Evolutionary conservation across 257 asterid species (phyloP), one percentile per base, ranked within the genome.

Genomic region (Solanum verrucosum): DNA sequence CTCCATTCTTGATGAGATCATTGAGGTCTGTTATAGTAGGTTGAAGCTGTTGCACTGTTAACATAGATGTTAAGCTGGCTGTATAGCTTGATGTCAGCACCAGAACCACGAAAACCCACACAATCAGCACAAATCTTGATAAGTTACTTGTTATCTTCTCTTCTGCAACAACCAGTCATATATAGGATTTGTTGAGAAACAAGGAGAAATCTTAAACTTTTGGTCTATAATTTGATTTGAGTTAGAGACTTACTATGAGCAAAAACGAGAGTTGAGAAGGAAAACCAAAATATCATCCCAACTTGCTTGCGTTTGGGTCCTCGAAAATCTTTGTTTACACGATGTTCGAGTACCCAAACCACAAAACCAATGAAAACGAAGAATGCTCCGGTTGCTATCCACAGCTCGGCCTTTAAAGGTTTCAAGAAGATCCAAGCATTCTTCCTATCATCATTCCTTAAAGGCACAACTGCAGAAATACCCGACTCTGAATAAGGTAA

Each of bases 331-430:
- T 83, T 56, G 87, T 93, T 93, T 40, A 86, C 65, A 74, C 88
- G 88, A 56, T 90, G 94, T 85, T 93, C 95, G 6, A 93, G 93
- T 73, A 90, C 87, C 95, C 94, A 93, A 35, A 93, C 70, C 2
- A 89, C 88, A 16, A 89, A 3, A 7, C 93, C 95, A 42, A 90
- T 90, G 12, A 85, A 85, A 29, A 91, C 18, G 79, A 91, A 89
- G 35, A 90, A 85, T 38, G 84, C 90, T 34, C 88, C 86, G 16
- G 88, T 89, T 73, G 91, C 87, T 27, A 93, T 40, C 93, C 95
- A 93, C 13, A 93, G 87, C 2, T 91, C 87, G 20, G 34, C 63
- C 5, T 49, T 86, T 7, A 92, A 87, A 18, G 93, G 95, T 85
- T 89, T 89, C 87, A 90, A 63, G 89, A 92, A 91, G 33, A 91